Evolutionary conservation across 2,329 filamentous ascomycete species (phyloP).

Genomic region (Stemphylium lycopersici): DNA sequence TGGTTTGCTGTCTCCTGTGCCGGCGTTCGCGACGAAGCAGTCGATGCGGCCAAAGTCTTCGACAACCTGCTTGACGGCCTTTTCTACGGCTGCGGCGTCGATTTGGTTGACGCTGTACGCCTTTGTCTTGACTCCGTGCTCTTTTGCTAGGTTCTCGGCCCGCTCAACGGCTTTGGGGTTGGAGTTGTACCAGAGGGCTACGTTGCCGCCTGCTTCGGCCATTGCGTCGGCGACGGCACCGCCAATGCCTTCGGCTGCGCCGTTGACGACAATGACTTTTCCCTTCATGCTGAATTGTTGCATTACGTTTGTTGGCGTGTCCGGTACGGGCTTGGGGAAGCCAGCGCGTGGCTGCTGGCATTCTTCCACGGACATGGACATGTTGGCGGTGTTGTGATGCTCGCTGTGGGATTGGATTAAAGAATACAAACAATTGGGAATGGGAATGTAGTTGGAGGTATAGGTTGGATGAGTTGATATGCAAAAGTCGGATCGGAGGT

Average conservation of each 20-base stretch:
- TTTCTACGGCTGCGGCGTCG: conserved; percentile 59
- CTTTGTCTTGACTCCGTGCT: conserved; percentile 66
- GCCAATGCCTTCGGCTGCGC: conserved; percentile 64
- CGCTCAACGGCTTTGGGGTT: conserved; percentile 65
- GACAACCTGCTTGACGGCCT: conserved; percentile 65
- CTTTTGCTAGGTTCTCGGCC: conserved; percentile 60
- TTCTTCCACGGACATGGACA: conserved; percentile 46
- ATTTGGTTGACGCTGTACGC: conserved; percentile 67
- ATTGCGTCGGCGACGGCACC: conserved; percentile 44
- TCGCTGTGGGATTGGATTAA: neutral
- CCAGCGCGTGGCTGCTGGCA: conserved; percentile 30
- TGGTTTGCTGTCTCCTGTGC: conserved; percentile 61
- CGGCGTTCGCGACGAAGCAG: conserved; percentile 71
- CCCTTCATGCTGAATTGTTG: conserved; percentile 44
- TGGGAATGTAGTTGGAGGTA: neutral
- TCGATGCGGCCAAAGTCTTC: conserved; percentile 72
- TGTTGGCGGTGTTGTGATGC: conserved; percentile 20
- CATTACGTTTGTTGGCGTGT: conserved; percentile 38
- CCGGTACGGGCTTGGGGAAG: conserved; percentile 34
- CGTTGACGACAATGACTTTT: conserved; percentile 52
- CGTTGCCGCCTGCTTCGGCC: conserved; percentile 52
- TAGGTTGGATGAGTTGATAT: neutral
- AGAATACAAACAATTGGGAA: neutral
- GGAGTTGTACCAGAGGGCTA: conserved; percentile 53
- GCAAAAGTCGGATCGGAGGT: neutral